These are phyloP conservation scores for Lyophyllum decastes DNA, from an alignment of 768 basidiomycete species.

Conservation along the genomic window DNA sequence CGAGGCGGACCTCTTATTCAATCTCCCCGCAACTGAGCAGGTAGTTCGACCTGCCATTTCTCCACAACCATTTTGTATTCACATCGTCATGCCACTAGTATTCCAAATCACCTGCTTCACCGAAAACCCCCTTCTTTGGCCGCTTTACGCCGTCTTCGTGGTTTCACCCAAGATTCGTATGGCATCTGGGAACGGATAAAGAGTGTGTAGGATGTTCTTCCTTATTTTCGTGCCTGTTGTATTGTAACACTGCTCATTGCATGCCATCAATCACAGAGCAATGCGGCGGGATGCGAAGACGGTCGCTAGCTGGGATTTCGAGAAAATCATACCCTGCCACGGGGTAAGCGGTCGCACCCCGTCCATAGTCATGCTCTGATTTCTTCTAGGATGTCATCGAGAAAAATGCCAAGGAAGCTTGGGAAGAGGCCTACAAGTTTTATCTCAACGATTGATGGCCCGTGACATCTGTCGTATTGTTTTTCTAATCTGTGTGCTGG, in stretches of 20 bases:
- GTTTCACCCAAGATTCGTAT: slow-evolving; percentile 29
- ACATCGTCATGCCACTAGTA: slow-evolving; percentile 24
- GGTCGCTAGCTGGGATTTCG: slow-evolving; percentile 69
- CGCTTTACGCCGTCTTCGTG: slow-evolving; percentile 28
- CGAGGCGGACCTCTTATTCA: slow-evolving; percentile 78
- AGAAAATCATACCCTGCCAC: slow-evolving; percentile 69
- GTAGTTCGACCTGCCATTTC: slow-evolving; percentile 24
- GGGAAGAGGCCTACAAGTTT: slow-evolving; percentile 37
- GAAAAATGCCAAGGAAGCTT: slow-evolving; percentile 52
- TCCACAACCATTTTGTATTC: background rate
- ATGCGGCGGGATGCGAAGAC: slow-evolving; percentile 62
- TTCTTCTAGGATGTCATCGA: slow-evolving; percentile 51
- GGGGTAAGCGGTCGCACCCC: slow-evolving; percentile 24
- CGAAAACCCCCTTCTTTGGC: slow-evolving; percentile 28
- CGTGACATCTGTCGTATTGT: background rate
- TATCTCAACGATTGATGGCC: slow-evolving; percentile 16
- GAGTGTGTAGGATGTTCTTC: slow-evolving; percentile 22
- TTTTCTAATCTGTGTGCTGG: background rate
- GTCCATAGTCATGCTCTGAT: background rate
- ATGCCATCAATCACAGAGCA: slow-evolving; percentile 23
- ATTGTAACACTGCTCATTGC: background rate
- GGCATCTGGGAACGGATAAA: slow-evolving; percentile 31
- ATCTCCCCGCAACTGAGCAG: slow-evolving; percentile 79
- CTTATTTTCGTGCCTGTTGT: background rate
- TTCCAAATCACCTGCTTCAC: slow-evolving; percentile 30